Base-by-base conservation (phyloP, 2,329 filamentous ascomycete genomes). In the Thelonectria discophora region DNA sequence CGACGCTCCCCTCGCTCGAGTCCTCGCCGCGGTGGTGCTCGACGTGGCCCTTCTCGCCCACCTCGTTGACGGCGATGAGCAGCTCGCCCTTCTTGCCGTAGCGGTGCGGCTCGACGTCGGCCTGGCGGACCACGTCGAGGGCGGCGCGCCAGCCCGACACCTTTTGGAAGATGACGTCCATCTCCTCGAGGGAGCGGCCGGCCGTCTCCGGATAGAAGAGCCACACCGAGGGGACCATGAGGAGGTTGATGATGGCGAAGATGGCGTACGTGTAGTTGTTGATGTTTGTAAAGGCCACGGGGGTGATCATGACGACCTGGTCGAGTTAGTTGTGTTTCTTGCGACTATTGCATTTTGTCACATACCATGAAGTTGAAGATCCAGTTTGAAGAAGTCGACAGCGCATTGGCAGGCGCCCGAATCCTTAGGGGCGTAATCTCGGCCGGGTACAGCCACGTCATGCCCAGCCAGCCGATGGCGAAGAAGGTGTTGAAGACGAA, bases 351-450 rank as follows among this genome's bases (percentile, higher is more conserved):
- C 13, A 11, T n/a, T 21, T 37, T 27, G 65, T 6, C 54, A 12
- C 21, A 9, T 27, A 77, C 82, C 66, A 87, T 71, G 71, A 88
- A 88, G 72, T 89, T 89, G 74, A 88, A 88, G 52, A 87, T 84
- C 85, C 85, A 87, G 75, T 87, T 87, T 8, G 80, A 82, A 6
- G 79, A 80, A 0, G 83, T 84, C 0, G 80, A 78, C 34, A 88
- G 71, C 11, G 86, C 86, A 63, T 87, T 87, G 34, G 86, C 86
- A 0, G 84, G 85, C 0, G 86, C 86, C 32, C 88, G 85, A 56
- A 89, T 90, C 64, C 86, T 86, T 75, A 90, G 84, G 10, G 88
- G 87, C 74, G 88, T 86, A 62, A 90, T 85, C 73, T 90, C 88
- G 15, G 84, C 83, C 72, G 87, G 87, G 73, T 90, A 90, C 1